phyloP scores from a whole-genome alignment of 306 rosid species.

The Begonia masoniana region DNA sequence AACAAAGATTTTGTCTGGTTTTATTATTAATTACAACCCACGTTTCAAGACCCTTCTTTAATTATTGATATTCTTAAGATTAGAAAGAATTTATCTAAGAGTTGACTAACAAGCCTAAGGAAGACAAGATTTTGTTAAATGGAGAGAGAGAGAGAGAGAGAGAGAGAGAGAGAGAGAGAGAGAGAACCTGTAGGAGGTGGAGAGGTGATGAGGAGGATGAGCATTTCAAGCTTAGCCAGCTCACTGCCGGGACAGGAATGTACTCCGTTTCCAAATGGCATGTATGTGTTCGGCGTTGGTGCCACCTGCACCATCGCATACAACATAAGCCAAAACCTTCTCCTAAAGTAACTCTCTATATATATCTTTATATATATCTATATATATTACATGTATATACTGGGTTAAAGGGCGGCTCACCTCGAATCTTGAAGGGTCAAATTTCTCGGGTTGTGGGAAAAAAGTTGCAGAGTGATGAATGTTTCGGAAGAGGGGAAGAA shows the following conservation, averaged over 20 bases:
- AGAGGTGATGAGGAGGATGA: conserved; percentile 85
- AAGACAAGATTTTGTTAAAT: background rate
- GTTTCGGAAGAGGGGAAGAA: conserved; percentile 76
- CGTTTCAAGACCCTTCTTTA: background rate
- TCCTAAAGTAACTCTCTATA: background rate
- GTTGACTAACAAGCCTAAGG: no score
- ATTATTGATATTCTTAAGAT: no score
- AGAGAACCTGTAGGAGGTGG: conserved; percentile 52
- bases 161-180: background rate
- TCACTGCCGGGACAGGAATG: conserved; percentile 99
- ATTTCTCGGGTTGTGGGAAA: conserved; percentile 69
- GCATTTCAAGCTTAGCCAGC: conserved; percentile 81
- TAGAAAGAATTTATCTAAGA: no score
- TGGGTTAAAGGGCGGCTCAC: conserved; percentile 41
- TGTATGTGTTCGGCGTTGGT: conserved; percentile 74
- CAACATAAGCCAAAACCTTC: background rate
- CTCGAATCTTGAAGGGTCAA: conserved; percentile 87
- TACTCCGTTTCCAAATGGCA: conserved; percentile 90
- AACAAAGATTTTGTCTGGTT: background rate
- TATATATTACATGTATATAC: no score
- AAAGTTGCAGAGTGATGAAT: conserved; percentile 59
- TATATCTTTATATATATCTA: no score
- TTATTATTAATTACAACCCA: background rate
- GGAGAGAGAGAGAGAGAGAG: background rate
- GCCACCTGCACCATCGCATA: conserved; percentile 53